Evolutionary conservation across 2,329 filamentous ascomycete species (phyloP).

Genomic region (Kalaharituber pfeilii): DNA sequence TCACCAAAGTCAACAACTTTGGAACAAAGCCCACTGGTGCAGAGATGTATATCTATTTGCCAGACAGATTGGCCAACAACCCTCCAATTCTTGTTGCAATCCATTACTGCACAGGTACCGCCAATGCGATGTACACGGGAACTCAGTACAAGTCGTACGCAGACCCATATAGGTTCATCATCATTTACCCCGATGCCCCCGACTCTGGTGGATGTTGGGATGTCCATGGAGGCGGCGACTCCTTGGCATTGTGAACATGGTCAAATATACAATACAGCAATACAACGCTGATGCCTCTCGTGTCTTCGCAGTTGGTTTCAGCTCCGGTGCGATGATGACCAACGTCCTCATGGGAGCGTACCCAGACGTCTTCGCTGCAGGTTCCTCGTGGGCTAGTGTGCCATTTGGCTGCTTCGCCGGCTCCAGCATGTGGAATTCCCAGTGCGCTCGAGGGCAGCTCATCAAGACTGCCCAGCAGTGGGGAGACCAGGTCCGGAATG

Average conservation of each 20-base stretch:
- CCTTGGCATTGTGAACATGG: slow-evolving; percentile 42
- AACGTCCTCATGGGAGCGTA: slow-evolving; percentile 34
- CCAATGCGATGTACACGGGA: slow-evolving; percentile 32
- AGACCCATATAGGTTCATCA: slow-evolving; percentile 39
- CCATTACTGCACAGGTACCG: slow-evolving; percentile 42
- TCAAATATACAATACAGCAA: slow-evolving; percentile 36
- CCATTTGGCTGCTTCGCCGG: slow-evolving; percentile 38
- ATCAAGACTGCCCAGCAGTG: slow-evolving; percentile 33
- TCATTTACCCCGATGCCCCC: slow-evolving; percentile 35
- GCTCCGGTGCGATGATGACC: slow-evolving; percentile 41
- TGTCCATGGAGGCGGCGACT: slow-evolving; percentile 41
- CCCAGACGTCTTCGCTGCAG: slow-evolving; percentile 37
- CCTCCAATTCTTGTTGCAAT: slow-evolving; percentile 39
- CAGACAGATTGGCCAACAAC: slow-evolving; percentile 29
- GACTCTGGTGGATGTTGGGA: slow-evolving; percentile 40
- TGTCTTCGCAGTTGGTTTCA: slow-evolving; percentile 39
- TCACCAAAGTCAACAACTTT: slow-evolving; percentile 29
- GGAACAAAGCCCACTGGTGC: slow-evolving; percentile 34
- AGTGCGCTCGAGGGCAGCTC: slow-evolving; percentile 35
- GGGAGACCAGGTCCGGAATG: slow-evolving; percentile 32
- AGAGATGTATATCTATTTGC: slow-evolving; percentile 37
- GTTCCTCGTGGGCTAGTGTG: slow-evolving; percentile 35
- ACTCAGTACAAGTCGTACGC: slow-evolving; percentile 39
- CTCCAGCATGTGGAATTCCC: slow-evolving; percentile 33
- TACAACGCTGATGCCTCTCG: slow-evolving; percentile 36